Conservation (phyloP, 768 basidiomycete species). For the Panaeolus papilionaceus region DNA sequence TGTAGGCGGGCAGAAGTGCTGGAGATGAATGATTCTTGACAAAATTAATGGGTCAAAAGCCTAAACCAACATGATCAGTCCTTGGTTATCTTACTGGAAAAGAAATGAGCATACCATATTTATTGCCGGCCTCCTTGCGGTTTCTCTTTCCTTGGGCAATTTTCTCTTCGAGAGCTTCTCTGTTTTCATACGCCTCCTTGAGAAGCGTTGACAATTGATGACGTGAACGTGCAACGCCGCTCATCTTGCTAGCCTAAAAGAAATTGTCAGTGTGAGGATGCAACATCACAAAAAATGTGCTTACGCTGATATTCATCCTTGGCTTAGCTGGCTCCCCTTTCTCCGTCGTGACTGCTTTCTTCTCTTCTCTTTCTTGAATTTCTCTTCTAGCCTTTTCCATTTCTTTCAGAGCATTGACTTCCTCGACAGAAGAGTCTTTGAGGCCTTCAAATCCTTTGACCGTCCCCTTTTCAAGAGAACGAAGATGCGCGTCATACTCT, state of each 20-base stretch:
- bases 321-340: slow-evolving; percentile 66
- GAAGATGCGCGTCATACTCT: slow-evolving; percentile 74
- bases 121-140: slow-evolving; percentile 89
- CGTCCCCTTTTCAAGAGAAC: slow-evolving; percentile 72
- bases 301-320: slow-evolving; percentile 83
- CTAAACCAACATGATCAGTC: slow-evolving; percentile 17
- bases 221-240: slow-evolving; percentile 70
- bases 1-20: slow-evolving; percentile 15
- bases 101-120: slow-evolving; percentile 68
- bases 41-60: slow-evolving; percentile 33
- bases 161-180: slow-evolving; percentile 81
- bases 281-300: slow-evolving; percentile 28
- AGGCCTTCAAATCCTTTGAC: slow-evolving; percentile 75
- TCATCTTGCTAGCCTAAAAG: slow-evolving; percentile 70
- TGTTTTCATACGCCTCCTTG: slow-evolving; percentile 83
- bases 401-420: slow-evolving; percentile 73
- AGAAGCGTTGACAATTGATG: slow-evolving; percentile 84
- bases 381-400: slow-evolving; percentile 81
- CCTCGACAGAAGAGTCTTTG: slow-evolving; percentile 57
- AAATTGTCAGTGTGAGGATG: neutral
- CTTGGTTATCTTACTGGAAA: neutral
- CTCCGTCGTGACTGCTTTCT: slow-evolving; percentile 74
- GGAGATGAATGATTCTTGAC: slow-evolving; percentile 7
- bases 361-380: slow-evolving; percentile 76
- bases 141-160: slow-evolving; percentile 86